Conservation (phyloP, 1,139 yeast genomes). For the Suhomyces chickasaworum region DNA sequence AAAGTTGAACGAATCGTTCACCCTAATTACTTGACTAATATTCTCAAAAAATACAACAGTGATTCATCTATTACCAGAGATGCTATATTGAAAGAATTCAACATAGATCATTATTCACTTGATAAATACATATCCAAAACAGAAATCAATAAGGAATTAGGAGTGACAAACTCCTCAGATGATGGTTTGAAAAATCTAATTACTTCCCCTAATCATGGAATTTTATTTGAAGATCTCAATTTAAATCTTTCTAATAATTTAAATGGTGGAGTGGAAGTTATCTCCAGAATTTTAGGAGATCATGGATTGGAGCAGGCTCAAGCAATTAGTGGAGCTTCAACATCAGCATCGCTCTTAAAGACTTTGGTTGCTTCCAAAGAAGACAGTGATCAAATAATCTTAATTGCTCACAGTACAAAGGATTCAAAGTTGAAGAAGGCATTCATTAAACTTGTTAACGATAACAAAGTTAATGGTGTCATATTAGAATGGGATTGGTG, state of each 20-base stretch:
- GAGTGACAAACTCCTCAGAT: slow-evolving; percentile 19
- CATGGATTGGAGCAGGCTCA: slow-evolving; percentile 58
- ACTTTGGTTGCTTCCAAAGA: slow-evolving; percentile 10
- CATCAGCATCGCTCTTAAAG: slow-evolving; percentile 14
- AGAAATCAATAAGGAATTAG: slow-evolving; percentile 39
- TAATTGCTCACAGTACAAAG: slow-evolving; percentile 43
- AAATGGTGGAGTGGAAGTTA: slow-evolving; percentile 67
- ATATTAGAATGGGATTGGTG: slow-evolving; percentile 74
- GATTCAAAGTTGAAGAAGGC: slow-evolving; percentile 47
- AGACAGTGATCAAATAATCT: slow-evolving; percentile 24
- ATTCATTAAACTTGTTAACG: slow-evolving; percentile 37
- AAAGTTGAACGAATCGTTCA: slow-evolving; percentile 44
- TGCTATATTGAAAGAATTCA: slow-evolving; percentile 23
- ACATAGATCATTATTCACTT: slow-evolving; percentile 36
- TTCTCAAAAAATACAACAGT: slow-evolving; percentile 29
- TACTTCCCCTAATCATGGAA: slow-evolving; percentile 32
- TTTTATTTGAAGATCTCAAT: slow-evolving; percentile 46
- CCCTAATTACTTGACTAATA: slow-evolving; percentile 48
- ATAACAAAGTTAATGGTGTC: slow-evolving; percentile 19
- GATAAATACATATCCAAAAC: slow-evolving; percentile 35
- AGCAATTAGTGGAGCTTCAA: slow-evolving; percentile 27
- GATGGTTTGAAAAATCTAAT: slow-evolving; percentile 26
- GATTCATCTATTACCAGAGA: slow-evolving; percentile 24
- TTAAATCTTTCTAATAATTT: slow-evolving; percentile 64
- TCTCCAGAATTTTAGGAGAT: slow-evolving; percentile 60